These are phyloP conservation scores for Agroathelia rolfsii DNA, from an alignment of 1,284 basidiomycete species.

Conservation along the genomic window DNA sequence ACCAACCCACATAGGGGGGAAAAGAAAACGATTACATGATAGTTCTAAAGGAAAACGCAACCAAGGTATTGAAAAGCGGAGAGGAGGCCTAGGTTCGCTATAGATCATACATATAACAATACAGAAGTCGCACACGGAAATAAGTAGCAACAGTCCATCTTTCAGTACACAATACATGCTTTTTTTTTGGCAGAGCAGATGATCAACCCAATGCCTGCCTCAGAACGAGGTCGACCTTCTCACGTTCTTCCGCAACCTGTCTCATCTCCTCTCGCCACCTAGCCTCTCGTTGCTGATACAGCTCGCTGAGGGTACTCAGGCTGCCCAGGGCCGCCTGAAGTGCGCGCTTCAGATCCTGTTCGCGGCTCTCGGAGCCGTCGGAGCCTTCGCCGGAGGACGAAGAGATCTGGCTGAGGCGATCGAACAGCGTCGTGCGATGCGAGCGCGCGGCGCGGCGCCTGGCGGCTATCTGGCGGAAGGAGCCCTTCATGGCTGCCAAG, in stretches of 20 bases:
- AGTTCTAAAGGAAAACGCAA: too few species aligned
- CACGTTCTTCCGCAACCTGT: slow-evolving; percentile 53
- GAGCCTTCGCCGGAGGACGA: slow-evolving; percentile 45
- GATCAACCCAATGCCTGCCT: slow-evolving; percentile 57
- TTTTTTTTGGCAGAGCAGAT: too few species aligned
- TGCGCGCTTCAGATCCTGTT: slow-evolving; percentile 54
- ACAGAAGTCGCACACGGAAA: too few species aligned
- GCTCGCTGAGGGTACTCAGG: slow-evolving; percentile 45
- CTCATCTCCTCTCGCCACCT: slow-evolving; percentile 64
- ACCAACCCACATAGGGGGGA: too few species aligned
- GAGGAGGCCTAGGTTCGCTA: too few species aligned
- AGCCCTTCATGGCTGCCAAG: slow-evolving; percentile 38
- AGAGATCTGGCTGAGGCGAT: slow-evolving; percentile 39
- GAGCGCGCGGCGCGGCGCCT: slow-evolving; percentile 45
- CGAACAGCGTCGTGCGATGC: slow-evolving; percentile 42
- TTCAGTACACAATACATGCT: too few species aligned
- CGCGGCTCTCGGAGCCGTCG: slow-evolving; percentile 40
- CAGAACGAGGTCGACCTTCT: slow-evolving; percentile 52
- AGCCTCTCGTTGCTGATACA: slow-evolving; percentile 57
- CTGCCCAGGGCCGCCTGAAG: slow-evolving; percentile 57
- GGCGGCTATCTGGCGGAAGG: slow-evolving; percentile 49
- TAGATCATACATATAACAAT: too few species aligned
- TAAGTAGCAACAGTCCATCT: too few species aligned
- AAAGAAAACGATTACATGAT: too few species aligned
- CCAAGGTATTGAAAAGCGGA: too few species aligned